Percentiles rank a stretch among this genome's conserved stretches.
phyloP scores from a whole-genome alignment of 2,329 filamentous ascomycete species.

The Aspergillus sp. region DNA sequence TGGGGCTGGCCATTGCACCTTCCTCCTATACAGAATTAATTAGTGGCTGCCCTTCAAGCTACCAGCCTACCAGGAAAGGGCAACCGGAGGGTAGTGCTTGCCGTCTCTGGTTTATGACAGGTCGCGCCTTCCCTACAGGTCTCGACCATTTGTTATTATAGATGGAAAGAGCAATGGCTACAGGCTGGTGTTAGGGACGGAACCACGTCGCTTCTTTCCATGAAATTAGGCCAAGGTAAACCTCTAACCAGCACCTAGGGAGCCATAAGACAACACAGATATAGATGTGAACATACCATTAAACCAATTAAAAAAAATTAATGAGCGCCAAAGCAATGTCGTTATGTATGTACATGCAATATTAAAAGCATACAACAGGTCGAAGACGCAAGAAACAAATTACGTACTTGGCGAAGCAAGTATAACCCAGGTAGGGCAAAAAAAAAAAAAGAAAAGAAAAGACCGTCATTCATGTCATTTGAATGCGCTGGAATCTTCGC shows the following conservation, averaged over 20 bases:
- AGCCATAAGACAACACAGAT: background rate
- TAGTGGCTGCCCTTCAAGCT: too few relatives aligned
- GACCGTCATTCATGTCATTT: background rate
- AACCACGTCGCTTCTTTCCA: background rate
- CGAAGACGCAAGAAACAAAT: background rate
- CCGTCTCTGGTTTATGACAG: too few relatives aligned
- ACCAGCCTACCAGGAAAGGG: too few relatives aligned
- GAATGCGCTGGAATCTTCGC: background rate
- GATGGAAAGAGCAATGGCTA: too few relatives aligned
- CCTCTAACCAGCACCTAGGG: too few relatives aligned
- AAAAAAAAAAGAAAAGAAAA: background rate
- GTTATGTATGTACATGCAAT: slow-evolving; percentile 7
- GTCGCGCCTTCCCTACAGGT: too few relatives aligned
- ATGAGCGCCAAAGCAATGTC: background rate
- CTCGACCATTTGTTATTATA: too few relatives aligned
- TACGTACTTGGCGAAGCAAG: background rate
- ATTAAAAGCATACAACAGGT: background rate
- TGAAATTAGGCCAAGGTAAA: background rate
- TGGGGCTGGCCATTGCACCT: background rate
- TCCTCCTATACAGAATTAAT: background rate
- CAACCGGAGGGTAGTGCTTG: too few relatives aligned
- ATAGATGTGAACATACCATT: background rate
- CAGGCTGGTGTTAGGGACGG: background rate
- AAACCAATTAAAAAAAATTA: background rate
- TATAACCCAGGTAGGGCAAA: too few relatives aligned